Base-by-base conservation (phyloP, 2,329 filamentous ascomycete species). In the Neonectria hederae region DNA sequence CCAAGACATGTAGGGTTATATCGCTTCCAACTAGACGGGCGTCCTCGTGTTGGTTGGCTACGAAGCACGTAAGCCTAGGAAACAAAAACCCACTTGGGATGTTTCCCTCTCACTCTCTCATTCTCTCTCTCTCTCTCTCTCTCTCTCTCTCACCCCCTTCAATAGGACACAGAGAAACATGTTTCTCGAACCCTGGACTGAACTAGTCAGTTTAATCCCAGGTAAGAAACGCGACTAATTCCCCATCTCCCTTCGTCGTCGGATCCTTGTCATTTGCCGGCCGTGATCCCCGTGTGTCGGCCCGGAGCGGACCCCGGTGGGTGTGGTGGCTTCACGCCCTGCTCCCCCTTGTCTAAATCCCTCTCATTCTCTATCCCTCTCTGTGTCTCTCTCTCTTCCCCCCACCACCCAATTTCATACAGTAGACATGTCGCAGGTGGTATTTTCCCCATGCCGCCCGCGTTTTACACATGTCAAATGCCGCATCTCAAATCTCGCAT, bases 381-480 rank as follows among this genome's bases (percentile, higher is more conserved):
- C n/a, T n/a, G n/a, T n/a, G n/a, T n/a, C n/a, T n/a, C 45, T 17
- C 48, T 9, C 9, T 11, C n/a, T 32, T 30, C 9, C 10, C 30
- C 46, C 28, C 26, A n/a, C 26, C 19, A 17, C 9, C 43, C 22
- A n/a, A 49, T 49, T n/a, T 54, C 40, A 21, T 26, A 30, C 26
- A 46, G 21, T 9, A 17, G 26, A 14, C 26, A 51, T 21, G 9
- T 35, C 40, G 8, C 40, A 45, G 6, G 14, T 17, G 7, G 35
- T 7, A 38, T 38, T 38, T 46, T 8, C 22, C 55, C 22, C 45
- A 58, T 51, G 14, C 40, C 35, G 21, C 46, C 56, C 46, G 22
- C 35, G 54, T 56, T 22, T 62, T n/a, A n/a, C 46, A 11, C 35
- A 62, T 62, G 22, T 62, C 59, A 24, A 49, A 62, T 56, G 35